Evolutionary conservation across 345 rosid species (phyloP), one percentile per base, ranked within the genome.

Genomic region (Pistacia atlantica): DNA sequence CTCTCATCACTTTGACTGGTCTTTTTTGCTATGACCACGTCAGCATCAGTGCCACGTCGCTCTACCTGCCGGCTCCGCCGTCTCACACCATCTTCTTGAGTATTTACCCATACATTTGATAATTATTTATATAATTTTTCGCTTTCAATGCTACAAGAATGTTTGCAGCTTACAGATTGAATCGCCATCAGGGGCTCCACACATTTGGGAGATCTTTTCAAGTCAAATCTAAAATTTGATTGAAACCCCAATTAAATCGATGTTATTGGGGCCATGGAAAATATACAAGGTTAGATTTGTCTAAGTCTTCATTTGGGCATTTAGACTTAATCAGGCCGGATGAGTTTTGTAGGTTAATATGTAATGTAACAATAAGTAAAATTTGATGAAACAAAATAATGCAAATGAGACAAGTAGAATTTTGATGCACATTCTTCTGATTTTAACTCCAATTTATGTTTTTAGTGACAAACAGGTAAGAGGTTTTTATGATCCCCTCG

Each of bases 11-110:
- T 45, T 54, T 84, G 81, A 73, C 76, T 16, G 20, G 71, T 70
- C 67, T 16, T 2, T 67, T 35, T 54, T 60, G 18, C 28, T 74
- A 11, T 49, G 52, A 73, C 77, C 73, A 66, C 77, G 72, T 79
- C 84, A 83, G 48, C 72, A 14, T 35, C 60, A 3, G 35, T 7
- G 25, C 70, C 63, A n/a, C 63, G 22, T 52, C 64, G n/a, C 16
- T 38, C 20, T 16, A 4, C 4, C 58, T 25, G 87, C 87, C 81
- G 80, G 84, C 83, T 59, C 78, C 79, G 71, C 75, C 78, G 76
- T 46, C 83, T 72, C 65, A 3, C 38, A 49, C 38, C 60, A 6
- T 13, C 20, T 58, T 63, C 70, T 45, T 16, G 57, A 42, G 6
- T 6, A 38, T 42, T 65, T 55, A 17, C 55, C 11, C 73, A 13